Conservation (phyloP, 345 rosid genomes). For the Limnanthes douglasii region DNA sequence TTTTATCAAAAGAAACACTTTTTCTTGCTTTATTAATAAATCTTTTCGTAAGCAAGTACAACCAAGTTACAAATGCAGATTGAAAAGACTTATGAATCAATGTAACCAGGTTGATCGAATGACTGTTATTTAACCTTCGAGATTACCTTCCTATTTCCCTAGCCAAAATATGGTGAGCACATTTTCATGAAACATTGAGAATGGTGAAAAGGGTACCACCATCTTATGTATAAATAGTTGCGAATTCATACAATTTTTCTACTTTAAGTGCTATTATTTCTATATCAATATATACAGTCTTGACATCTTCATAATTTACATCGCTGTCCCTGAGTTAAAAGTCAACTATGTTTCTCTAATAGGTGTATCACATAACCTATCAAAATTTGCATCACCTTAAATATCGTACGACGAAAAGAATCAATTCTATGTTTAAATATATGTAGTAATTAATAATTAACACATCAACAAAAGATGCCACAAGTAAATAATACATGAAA, state of each 20-base stretch:
- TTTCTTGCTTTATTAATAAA: conserved; percentile 63
- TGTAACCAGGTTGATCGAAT: conserved; percentile 45
- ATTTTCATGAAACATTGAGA: conserved; percentile 90
- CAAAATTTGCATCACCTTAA: conserved; percentile 41
- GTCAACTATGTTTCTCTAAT: conserved; percentile 39
- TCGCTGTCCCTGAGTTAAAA: conserved; percentile 20
- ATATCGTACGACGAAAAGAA: conserved; percentile 34
- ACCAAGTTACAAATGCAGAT: conserved; percentile 66
- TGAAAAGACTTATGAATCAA: conserved; percentile 44
- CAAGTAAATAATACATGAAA: conserved; percentile 1
- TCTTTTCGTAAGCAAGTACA: conserved; percentile 30
- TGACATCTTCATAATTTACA: conserved; percentile 14
- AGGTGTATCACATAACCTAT: conserved; percentile 43
- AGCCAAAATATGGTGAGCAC: conserved; percentile 71
- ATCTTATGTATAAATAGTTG: conserved; percentile 53
- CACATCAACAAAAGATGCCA: conserved; percentile 5
- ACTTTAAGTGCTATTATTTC: conserved; percentile 28
- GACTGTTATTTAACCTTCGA: conserved; percentile 36
- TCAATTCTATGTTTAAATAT: conserved; percentile 37
- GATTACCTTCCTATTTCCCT: conserved; percentile 34
- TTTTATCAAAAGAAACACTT: conserved; percentile 73
- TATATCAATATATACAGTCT: conserved; percentile 19
- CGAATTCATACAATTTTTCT: conserved; percentile 53
- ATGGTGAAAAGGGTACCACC: conserved; percentile 80
- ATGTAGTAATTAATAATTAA: too few species aligned